These are phyloP conservation scores for Populus euphratica DNA, from an alignment of 345 rosid species.

Conservation along the genomic window DNA sequence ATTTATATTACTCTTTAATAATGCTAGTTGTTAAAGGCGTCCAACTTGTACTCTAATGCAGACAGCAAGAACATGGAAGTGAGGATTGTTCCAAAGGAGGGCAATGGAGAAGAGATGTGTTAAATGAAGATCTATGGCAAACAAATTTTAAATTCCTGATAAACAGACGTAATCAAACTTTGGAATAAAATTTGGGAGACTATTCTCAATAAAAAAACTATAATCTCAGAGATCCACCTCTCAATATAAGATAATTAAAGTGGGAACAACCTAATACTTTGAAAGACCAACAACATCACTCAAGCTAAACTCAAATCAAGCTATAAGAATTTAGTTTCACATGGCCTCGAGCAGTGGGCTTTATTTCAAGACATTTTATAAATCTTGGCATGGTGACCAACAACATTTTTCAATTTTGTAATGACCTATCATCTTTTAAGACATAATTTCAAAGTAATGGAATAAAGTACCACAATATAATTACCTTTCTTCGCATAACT, in stretches of 20 bases:
- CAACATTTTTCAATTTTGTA: background rate
- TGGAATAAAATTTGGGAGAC: background rate
- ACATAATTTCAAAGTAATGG: background rate
- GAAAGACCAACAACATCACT: background rate
- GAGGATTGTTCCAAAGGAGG: background rate
- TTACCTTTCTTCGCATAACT: constrained; percentile 92
- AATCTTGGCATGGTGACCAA: background rate
- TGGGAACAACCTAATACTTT: background rate
- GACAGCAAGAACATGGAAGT: constrained; percentile 2
- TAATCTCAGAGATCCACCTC: background rate
- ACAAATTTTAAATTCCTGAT: background rate
- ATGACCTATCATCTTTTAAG: background rate
- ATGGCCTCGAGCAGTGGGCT: background rate
- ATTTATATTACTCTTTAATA: too few relatives aligned
- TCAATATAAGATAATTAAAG: background rate
- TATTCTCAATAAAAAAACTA: background rate
- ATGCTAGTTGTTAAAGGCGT: background rate
- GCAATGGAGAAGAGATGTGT: background rate
- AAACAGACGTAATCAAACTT: background rate
- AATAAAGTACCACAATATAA: background rate
- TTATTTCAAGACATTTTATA: background rate
- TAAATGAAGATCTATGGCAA: background rate
- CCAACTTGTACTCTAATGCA: constrained; percentile 1
- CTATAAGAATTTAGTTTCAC: background rate
- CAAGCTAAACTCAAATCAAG: background rate